Conservation (phyloP, 2,329 filamentous ascomycete genomes). For the Colletotrichum neosansevieriae region DNA sequence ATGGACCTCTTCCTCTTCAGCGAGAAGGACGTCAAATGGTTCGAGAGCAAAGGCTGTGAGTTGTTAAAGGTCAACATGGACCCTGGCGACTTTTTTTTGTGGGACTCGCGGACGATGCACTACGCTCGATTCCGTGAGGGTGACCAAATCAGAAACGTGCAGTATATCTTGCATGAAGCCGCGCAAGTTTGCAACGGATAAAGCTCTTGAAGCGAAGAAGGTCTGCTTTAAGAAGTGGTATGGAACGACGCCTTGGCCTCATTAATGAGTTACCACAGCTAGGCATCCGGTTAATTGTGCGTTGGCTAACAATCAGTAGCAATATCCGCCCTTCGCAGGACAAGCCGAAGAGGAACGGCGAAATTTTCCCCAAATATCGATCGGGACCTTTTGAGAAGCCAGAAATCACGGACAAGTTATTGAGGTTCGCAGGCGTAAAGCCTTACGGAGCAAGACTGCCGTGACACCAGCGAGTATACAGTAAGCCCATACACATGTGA, state of each 20-base stretch:
- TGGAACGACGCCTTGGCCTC: slow-evolving; percentile 49
- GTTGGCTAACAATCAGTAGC: slow-evolving; percentile 35
- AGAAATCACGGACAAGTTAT: slow-evolving; percentile 43
- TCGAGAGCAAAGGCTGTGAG: slow-evolving; percentile 40
- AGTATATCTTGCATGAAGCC: slow-evolving; percentile 55
- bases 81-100: slow-evolving; percentile 49
- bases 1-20: slow-evolving; percentile 57
- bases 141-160: slow-evolving; percentile 50
- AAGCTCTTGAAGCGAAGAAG: slow-evolving; percentile 42
- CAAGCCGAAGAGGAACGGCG: slow-evolving; percentile 51
- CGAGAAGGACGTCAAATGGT: slow-evolving; percentile 49
- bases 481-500: too few species aligned
- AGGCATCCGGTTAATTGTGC: not conserved
- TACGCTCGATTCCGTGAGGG: slow-evolving; percentile 48
- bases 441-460: not conserved
- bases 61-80: slow-evolving; percentile 42
- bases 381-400: slow-evolving; percentile 45
- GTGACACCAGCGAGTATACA: too few species aligned
- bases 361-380: slow-evolving; percentile 52
- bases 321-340: slow-evolving; percentile 52
- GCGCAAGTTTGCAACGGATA: slow-evolving; percentile 48
- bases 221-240: slow-evolving; percentile 44
- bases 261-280: slow-evolving; percentile 39
- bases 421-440: slow-evolving; percentile 47
- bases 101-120: slow-evolving; percentile 47